A percentile compares a stretch with the other conserved stretches of the same genome.
Conservation (phyloP, 106 monocot species). For the Alisma plantagoaquatica region DNA sequence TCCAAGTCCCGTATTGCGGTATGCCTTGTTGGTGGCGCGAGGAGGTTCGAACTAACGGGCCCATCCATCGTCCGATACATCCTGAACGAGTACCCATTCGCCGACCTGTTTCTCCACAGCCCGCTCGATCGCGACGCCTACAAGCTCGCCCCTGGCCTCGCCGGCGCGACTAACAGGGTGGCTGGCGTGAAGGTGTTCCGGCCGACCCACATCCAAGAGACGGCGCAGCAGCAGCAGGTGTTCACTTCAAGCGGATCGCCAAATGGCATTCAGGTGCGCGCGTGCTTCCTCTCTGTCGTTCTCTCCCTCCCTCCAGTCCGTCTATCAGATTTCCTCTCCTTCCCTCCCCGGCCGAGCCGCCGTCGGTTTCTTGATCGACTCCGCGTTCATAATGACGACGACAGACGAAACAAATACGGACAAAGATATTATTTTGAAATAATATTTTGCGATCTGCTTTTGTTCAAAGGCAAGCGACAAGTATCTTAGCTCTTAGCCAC, state of each 20-base stretch:
- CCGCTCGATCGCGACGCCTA: slow-evolving; percentile 71
- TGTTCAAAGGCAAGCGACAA: too few relatives aligned
- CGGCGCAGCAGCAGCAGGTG: slow-evolving; percentile 25
- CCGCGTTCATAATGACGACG: too few relatives aligned
- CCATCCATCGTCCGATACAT: slow-evolving; percentile 74
- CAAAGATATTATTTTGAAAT: too few relatives aligned
- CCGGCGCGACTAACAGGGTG: slow-evolving; percentile 48
- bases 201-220: slow-evolving; percentile 28
- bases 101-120: slow-evolving; percentile 74
- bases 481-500: too few relatives aligned
- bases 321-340: too few relatives aligned
- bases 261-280: slow-evolving; percentile 74
- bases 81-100: slow-evolving; percentile 30
- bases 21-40: slow-evolving; percentile 82
- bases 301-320: too few relatives aligned
- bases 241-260: slow-evolving; percentile 61
- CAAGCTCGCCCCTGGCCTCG: slow-evolving; percentile 67
- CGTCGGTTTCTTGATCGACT: too few relatives aligned
- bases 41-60: slow-evolving; percentile 92
- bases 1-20: slow-evolving; percentile 36
- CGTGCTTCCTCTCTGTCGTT: not conserved
- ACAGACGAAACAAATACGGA: too few relatives aligned
- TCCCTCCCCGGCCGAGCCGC: too few relatives aligned
- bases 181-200: slow-evolving; percentile 47
- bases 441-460: too few relatives aligned